Evolutionary conservation across 768 basidiomycete genomes (phyloP).

Genomic region (Gelatoporia subvermispora): DNA sequence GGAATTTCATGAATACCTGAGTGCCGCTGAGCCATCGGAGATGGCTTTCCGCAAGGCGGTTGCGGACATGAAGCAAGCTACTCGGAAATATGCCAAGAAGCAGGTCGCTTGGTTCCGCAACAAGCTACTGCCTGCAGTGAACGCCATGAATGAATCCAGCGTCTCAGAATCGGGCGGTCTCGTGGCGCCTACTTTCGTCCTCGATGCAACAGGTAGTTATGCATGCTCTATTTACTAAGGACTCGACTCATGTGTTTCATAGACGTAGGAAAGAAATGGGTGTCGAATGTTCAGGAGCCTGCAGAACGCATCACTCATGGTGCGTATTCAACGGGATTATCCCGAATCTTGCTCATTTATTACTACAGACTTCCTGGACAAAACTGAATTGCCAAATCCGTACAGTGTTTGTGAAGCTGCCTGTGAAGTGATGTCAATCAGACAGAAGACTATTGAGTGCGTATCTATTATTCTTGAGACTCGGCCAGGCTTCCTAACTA

Average conservation of each 20-base stretch:
- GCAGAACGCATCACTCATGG: conserved; percentile 49
- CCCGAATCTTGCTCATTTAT: neutral
- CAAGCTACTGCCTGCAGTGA: conserved; percentile 75
- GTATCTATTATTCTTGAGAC: conserved; percentile 6
- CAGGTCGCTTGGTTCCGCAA: conserved; percentile 92
- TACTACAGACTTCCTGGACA: conserved; percentile 50
- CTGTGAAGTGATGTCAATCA: conserved; percentile 42
- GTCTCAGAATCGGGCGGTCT: conserved; percentile 15
- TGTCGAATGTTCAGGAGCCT: conserved; percentile 43
- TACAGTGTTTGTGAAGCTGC: conserved; percentile 50
- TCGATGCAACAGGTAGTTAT: conserved; percentile 62
- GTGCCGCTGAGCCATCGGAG: conserved; percentile 32
- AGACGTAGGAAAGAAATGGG: conserved; percentile 59
- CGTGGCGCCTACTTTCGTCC: conserved; percentile 47
- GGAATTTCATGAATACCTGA: conserved; percentile 74
- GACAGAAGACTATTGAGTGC: conserved; percentile 43
- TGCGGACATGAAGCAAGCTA: conserved; percentile 80
- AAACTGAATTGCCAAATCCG: conserved; percentile 50
- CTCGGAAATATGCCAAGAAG: conserved; percentile 85
- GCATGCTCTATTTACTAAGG: neutral
- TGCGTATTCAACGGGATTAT: conserved; percentile 18
- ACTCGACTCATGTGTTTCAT: neutral
- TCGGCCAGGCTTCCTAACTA: neutral
- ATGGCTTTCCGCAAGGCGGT: conserved; percentile 50
- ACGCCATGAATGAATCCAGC: conserved; percentile 37